phyloP scores from a whole-genome alignment of 495 filamentous ascomycete species.

The Penicillium canescens region DNA sequence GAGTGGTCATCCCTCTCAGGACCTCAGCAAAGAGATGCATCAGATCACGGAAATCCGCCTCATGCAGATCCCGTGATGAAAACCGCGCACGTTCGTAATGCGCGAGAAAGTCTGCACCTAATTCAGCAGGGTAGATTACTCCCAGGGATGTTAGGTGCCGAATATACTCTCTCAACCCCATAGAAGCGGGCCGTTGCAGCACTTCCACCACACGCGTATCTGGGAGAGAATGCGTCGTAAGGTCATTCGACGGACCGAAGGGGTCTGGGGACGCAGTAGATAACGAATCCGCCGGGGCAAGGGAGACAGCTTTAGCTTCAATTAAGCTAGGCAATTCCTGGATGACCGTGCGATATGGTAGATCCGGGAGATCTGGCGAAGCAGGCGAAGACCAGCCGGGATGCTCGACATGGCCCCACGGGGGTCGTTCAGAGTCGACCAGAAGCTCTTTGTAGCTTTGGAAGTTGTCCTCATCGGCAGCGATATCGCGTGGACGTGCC shows the following conservation, averaged over 20 bases:
- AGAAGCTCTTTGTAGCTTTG: slow-evolving; percentile 31
- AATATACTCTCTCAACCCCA: slow-evolving; percentile 83
- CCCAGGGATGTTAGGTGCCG: slow-evolving; percentile 64
- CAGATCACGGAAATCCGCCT: slow-evolving; percentile 71
- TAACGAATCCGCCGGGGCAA: slow-evolving; percentile 66
- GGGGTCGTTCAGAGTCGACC: slow-evolving; percentile 43
- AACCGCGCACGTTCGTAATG: slow-evolving; percentile 86
- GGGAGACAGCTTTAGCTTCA: slow-evolving; percentile 85
- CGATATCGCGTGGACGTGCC: slow-evolving; percentile 61
- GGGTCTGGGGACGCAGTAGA: slow-evolving; percentile 19
- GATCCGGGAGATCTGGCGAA: slow-evolving; percentile 69
- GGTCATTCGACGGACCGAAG: slow-evolving; percentile 30
- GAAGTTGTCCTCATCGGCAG: slow-evolving; percentile 30
- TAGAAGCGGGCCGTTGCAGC: slow-evolving; percentile 67
- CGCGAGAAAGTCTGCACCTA: slow-evolving; percentile 63
- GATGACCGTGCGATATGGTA: slow-evolving; percentile 81
- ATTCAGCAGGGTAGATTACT: slow-evolving; percentile 58
- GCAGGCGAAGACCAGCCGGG: slow-evolving; percentile 85
- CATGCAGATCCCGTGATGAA: slow-evolving; percentile 58
- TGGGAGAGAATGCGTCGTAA: slow-evolving; percentile 34
- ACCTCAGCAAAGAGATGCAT: slow-evolving; percentile 89
- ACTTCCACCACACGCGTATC: slow-evolving; percentile 66
- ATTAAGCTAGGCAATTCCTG: slow-evolving; percentile 87
- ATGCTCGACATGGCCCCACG: slow-evolving; percentile 82
- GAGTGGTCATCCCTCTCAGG: slow-evolving; percentile 68